A percentile compares a stretch with the other conserved stretches of the same genome.
Conservation (phyloP, 305 asterid genomes). For the Fraxinus angustifolia region DNA sequence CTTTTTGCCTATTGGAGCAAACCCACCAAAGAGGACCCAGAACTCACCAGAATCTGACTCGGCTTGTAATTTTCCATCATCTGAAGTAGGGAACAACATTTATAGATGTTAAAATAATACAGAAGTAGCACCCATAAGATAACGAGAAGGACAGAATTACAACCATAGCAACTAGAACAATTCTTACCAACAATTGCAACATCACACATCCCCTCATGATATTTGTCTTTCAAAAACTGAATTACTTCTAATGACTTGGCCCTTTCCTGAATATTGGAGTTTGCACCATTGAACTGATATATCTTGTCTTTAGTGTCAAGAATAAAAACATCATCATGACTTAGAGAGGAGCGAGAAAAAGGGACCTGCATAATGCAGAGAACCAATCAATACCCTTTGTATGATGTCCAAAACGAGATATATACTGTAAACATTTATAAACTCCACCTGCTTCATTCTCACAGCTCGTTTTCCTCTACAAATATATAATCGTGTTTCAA, state of each 20-base stretch:
- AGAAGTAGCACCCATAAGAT: background rate
- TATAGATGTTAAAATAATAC: background rate
- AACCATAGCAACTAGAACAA: background rate
- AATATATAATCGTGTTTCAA: slow-evolving; percentile 52
- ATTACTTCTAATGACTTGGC: slow-evolving; percentile 69
- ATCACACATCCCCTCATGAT: slow-evolving; percentile 63
- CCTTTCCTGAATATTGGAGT: slow-evolving; percentile 71
- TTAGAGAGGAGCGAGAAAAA: slow-evolving; percentile 60
- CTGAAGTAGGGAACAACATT: slow-evolving; percentile 33
- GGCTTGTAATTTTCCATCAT: slow-evolving; percentile 73
- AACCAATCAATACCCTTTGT: slow-evolving; percentile 1
- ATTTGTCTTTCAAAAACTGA: slow-evolving; percentile 64
- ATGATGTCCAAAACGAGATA: background rate
- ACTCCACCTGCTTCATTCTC: slow-evolving; percentile 57
- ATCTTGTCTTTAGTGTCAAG: slow-evolving; percentile 51
- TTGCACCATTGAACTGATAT: slow-evolving; percentile 71
- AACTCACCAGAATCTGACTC: slow-evolving; percentile 74
- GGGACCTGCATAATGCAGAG: slow-evolving; percentile 47
- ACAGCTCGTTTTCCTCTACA: slow-evolving; percentile 72
- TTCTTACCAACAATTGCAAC: slow-evolving; percentile 61
- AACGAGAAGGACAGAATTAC: background rate
- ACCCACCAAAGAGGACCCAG: slow-evolving; percentile 76
- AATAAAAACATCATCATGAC: slow-evolving; percentile 66
- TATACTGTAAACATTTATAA: slow-evolving; percentile 3
- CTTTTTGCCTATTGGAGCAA: slow-evolving; percentile 69